Evolutionary conservation across 768 basidiomycete genomes (phyloP).

Genomic region (Termitomyces sp.): DNA sequence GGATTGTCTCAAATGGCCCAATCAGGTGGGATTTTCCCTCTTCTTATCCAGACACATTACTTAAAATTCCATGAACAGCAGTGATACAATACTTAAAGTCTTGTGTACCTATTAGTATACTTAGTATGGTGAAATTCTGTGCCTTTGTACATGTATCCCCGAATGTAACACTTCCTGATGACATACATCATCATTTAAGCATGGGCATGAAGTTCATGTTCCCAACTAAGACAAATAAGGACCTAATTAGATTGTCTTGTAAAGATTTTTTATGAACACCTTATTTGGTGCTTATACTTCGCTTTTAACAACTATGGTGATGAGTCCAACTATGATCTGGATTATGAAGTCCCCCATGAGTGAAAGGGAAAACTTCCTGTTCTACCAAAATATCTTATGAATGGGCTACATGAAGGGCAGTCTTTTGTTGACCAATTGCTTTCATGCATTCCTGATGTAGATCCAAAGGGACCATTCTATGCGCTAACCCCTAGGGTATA

Average conservation of each 20-base stretch:
- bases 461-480: neutral
- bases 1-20: no score
- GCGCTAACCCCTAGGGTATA: neutral
- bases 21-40: neutral
- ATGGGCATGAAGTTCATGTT: neutral
- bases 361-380: neutral
- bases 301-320: neutral
- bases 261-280: neutral
- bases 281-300: neutral
- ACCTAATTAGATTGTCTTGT: neutral
- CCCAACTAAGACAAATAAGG: neutral
- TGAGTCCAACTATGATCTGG: neutral
- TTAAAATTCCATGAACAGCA: neutral
- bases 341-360: neutral
- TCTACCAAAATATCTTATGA: neutral
- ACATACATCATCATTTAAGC: neutral
- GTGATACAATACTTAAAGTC: no score
- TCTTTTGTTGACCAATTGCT: no score
- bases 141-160: neutral
- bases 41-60: neutral
- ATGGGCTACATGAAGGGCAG: neutral
- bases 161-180: neutral
- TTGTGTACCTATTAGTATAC: neutral
- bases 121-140: neutral
- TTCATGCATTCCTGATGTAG: no score